These are phyloP conservation scores for Heritiera fomes DNA, from an alignment of 345 rosid species.

Conservation along the genomic window DNA sequence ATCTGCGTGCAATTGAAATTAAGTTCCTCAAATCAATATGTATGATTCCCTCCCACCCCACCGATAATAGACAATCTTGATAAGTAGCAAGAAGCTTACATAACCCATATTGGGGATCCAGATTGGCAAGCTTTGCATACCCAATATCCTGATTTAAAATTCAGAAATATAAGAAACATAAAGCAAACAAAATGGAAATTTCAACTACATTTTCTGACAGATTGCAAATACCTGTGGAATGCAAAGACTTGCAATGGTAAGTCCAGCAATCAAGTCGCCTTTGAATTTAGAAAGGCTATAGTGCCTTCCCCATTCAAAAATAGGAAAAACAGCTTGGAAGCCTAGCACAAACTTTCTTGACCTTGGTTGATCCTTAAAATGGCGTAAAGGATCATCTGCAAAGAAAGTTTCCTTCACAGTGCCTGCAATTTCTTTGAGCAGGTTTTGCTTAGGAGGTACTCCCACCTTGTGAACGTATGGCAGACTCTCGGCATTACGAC, in stretches of 20 bases:
- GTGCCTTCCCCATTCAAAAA: slow-evolving; percentile 63
- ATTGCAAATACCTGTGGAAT: slow-evolving; percentile 69
- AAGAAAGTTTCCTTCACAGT: slow-evolving; percentile 80
- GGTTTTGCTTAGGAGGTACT: slow-evolving; percentile 71
- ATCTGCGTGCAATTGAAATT: slow-evolving; percentile 41
- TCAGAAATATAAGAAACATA: not conserved
- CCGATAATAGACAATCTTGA: not conserved
- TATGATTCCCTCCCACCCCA: not conserved
- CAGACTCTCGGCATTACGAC: slow-evolving; percentile 16
- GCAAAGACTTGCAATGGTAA: slow-evolving; percentile 94
- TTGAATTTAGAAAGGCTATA: slow-evolving; percentile 55
- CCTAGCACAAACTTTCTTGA: slow-evolving; percentile 63
- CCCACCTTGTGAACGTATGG: slow-evolving; percentile 69
- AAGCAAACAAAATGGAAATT: not conserved
- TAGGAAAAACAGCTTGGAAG: slow-evolving; percentile 73
- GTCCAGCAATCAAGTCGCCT: slow-evolving; percentile 81
- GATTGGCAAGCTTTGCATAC: slow-evolving; percentile 79
- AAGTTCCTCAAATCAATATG: slow-evolving; percentile 5
- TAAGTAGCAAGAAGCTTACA: slow-evolving; percentile 49
- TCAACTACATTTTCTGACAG: not conserved
- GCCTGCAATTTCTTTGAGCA: slow-evolving; percentile 57
- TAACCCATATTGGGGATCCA: slow-evolving; percentile 73
- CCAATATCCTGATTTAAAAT: slow-evolving; percentile 67
- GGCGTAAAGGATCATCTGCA: slow-evolving; percentile 80
- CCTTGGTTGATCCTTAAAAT: slow-evolving; percentile 67